Percentiles rank a stretch among this genome's conserved stretches.
These are phyloP conservation scores for Tetrapyrgos nigripes DNA, from an alignment of 1,284 basidiomycete genomes.

Conservation along the genomic window DNA sequence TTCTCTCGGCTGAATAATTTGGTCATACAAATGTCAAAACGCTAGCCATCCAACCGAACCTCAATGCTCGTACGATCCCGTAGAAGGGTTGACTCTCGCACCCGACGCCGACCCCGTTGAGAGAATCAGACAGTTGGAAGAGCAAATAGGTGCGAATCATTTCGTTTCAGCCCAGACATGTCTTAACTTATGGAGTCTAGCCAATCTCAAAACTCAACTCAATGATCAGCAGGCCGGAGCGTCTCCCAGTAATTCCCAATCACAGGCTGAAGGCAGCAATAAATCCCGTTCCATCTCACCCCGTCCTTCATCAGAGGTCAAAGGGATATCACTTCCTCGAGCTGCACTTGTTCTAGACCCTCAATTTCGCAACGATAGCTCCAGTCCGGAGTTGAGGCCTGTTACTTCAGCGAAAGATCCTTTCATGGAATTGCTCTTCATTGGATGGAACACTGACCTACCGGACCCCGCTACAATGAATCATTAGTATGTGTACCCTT, in stretches of 20 bases:
- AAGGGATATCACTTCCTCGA: constrained; percentile 53
- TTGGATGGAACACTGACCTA: constrained; percentile 84
- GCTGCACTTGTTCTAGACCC: constrained; percentile 52
- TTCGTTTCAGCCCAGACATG: background rate
- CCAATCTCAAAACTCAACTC: constrained; percentile 66
- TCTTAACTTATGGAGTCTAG: constrained; percentile 41
- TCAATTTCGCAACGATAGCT: constrained; percentile 52
- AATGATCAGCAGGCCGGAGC: constrained; percentile 54
- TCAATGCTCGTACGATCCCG: constrained; percentile 82
- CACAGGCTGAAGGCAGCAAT: background rate
- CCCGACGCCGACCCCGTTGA: constrained; percentile 77
- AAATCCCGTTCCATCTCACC: constrained; percentile 15
- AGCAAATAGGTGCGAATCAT: constrained; percentile 66
- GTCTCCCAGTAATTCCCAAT: constrained; percentile 42
- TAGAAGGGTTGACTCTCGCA: constrained; percentile 77
- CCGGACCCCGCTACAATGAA: constrained; percentile 73
- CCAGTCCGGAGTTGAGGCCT: constrained; percentile 55
- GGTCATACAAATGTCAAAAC: too few species aligned
- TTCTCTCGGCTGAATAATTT: constrained; percentile 6
- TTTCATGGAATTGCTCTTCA: constrained; percentile 68
- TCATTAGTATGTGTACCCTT: constrained; percentile 66
- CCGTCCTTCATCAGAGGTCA: constrained; percentile 33
- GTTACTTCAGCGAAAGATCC: constrained; percentile 50
- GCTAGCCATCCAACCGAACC: constrained; percentile 79
- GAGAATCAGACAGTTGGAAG: constrained; percentile 78